phyloP scores from a whole-genome alignment of 2,329 filamentous ascomycete species.

The Paraphoma sp. region DNA sequence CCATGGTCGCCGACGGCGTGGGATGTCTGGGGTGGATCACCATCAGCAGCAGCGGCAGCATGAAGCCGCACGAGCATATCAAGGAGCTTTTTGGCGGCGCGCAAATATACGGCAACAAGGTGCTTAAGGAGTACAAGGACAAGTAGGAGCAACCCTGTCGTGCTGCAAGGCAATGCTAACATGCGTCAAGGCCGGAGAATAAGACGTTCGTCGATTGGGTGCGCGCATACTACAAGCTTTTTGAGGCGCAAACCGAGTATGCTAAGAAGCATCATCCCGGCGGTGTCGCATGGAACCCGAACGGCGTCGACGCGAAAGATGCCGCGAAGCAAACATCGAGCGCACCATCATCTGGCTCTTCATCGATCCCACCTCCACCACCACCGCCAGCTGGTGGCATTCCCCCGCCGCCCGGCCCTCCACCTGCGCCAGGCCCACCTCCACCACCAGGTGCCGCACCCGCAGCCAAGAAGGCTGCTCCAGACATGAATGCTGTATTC shows the following conservation, averaged over 20 bases:
- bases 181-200: conserved; percentile 62
- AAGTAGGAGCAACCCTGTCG: conserved; percentile 57
- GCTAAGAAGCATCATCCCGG: conserved; percentile 81
- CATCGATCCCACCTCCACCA: conserved; percentile 70
- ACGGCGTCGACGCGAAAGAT: conserved; percentile 74
- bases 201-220: conserved; percentile 83
- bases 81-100: conserved; percentile 82
- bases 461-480: conserved; percentile 54
- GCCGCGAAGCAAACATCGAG: conserved; percentile 66
- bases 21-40: conserved; percentile 90
- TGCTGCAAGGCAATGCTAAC: conserved; percentile 18
- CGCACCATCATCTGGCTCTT: conserved; percentile 53
- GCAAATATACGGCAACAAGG: conserved; percentile 93
- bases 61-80: conserved; percentile 83
- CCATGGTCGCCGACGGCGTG: conserved; percentile 88
- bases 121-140: conserved; percentile 89
- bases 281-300: conserved; percentile 87
- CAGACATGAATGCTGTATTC: conserved; percentile 86
- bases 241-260: conserved; percentile 82
- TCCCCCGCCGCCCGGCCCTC: conserved; percentile 69
- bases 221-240: conserved; percentile 89
- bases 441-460: conserved; percentile 56
- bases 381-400: conserved; percentile 66
- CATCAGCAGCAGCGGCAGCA: conserved; percentile 63
- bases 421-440: conserved; percentile 63